These are phyloP conservation scores for Talaromyces trachyspermus DNA, from an alignment of 495 filamentous ascomycete species.

Conservation along the genomic window DNA sequence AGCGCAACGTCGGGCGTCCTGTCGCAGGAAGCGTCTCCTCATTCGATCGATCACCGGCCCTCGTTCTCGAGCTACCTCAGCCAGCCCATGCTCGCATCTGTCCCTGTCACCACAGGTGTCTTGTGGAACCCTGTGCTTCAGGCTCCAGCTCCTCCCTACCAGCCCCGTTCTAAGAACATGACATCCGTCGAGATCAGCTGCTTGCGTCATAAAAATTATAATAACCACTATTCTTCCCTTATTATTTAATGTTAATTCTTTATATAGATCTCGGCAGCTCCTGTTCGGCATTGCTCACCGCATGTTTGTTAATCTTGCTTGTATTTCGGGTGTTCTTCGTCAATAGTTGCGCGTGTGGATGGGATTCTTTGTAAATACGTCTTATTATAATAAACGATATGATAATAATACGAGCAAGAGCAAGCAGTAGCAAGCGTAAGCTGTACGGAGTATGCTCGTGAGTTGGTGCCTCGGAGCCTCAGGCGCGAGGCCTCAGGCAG, in stretches of 20 bases:
- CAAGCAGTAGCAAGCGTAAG: background rate
- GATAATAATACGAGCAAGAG: background rate
- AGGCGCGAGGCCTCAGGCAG: background rate
- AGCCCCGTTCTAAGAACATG: background rate
- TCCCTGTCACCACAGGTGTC: background rate
- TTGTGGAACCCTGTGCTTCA: slow-evolving; percentile 2
- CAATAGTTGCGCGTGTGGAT: slow-evolving; percentile 2
- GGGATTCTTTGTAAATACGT: background rate
- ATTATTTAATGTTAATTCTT: background rate
- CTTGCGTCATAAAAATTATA: no score
- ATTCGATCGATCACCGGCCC: background rate
- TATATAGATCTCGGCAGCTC: slow-evolving; percentile 2
- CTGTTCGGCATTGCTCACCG: no score
- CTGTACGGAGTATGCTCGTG: no score
- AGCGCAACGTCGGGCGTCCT: slow-evolving; percentile 4
- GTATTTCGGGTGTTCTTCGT: slow-evolving; percentile 8
- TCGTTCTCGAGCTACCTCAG: slow-evolving; percentile 1
- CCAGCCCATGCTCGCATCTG: slow-evolving; percentile 4
- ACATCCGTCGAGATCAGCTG: background rate
- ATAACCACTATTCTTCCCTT: background rate
- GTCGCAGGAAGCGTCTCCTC: slow-evolving; percentile 17
- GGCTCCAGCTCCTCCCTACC: slow-evolving; percentile 1
- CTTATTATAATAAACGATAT: no score
- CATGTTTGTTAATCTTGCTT: background rate
- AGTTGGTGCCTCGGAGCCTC: no score